Evolutionary conservation across 2,329 filamentous ascomycete species (phyloP).

Genomic region (Aureobasidium sp.): DNA sequence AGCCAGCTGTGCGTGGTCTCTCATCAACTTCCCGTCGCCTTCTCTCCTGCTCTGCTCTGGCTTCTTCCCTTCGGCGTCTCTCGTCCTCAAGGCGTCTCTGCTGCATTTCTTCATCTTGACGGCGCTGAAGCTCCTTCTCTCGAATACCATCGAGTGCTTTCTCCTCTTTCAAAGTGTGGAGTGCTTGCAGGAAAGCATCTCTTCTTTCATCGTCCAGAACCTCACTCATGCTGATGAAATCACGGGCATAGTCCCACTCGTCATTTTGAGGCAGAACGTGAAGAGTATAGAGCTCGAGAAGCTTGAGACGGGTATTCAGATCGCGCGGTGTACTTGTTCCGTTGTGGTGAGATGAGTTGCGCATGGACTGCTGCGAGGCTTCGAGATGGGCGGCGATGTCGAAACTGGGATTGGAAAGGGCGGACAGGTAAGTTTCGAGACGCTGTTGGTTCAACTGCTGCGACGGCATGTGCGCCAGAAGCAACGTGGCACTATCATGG

Average conservation of each 20-base stretch:
- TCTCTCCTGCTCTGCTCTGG: slow-evolving; percentile 30
- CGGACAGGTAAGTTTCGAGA: slow-evolving; percentile 80
- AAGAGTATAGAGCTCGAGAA: slow-evolving; percentile 89
- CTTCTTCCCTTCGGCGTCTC: slow-evolving; percentile 27
- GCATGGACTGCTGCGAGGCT: slow-evolving; percentile 28
- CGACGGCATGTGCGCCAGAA: slow-evolving; percentile 79
- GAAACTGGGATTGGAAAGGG: slow-evolving; percentile 62
- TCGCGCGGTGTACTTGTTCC: slow-evolving; percentile 71
- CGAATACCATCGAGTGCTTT: slow-evolving; percentile 61
- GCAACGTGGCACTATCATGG: slow-evolving; percentile 63
- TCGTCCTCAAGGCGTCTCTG: slow-evolving; percentile 37
- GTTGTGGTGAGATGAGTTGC: slow-evolving; percentile 9
- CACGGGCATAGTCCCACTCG: slow-evolving; percentile 90
- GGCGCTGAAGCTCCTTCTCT: slow-evolving; percentile 54
- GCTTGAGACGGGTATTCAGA: slow-evolving; percentile 75
- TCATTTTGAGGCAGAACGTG: slow-evolving; percentile 90
- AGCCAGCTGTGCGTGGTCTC: slow-evolving; percentile 11
- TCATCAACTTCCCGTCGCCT: slow-evolving; percentile 27
- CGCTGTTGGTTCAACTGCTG: slow-evolving; percentile 79
- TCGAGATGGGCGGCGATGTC: slow-evolving; percentile 58
- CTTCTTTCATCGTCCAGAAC: slow-evolving; percentile 86
- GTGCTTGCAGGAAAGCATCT: slow-evolving; percentile 78
- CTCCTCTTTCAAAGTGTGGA: slow-evolving; percentile 78
- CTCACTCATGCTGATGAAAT: slow-evolving; percentile 80
- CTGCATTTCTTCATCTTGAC: slow-evolving; percentile 41